Evolutionary conservation across 495 filamentous ascomycete species (phyloP).

Genomic region (Aspergillus haitiensis): DNA sequence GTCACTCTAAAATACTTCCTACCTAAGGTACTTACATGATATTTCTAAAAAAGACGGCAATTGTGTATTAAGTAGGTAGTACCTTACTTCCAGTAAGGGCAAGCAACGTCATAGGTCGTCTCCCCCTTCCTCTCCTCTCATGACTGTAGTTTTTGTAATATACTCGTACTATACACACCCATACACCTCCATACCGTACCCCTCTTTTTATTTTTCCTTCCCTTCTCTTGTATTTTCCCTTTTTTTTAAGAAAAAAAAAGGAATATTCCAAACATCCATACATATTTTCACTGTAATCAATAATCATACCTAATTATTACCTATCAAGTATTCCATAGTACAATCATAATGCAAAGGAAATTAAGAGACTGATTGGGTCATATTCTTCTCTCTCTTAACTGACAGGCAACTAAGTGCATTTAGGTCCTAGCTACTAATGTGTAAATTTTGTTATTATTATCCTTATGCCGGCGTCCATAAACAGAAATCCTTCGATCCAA

Average conservation of each 20-base stretch:
- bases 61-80: slow-evolving; percentile 1
- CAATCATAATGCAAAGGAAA: background rate
- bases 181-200: background rate
- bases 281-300: background rate
- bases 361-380: background rate
- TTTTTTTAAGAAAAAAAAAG: too few relatives aligned
- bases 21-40: background rate
- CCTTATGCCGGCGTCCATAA: slow-evolving; percentile 28
- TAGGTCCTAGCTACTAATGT: slow-evolving; percentile 14
- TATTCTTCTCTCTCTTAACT: slow-evolving; percentile 8
- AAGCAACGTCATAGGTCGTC: slow-evolving; percentile 17
- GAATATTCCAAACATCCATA: background rate
- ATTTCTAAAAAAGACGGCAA: background rate
- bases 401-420: slow-evolving; percentile 17
- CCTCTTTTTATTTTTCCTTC: slow-evolving; percentile 2
- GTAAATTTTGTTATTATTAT: slow-evolving; percentile 19
- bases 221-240: too few relatives aligned
- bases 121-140: background rate
- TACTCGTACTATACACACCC: slow-evolving; percentile 3
- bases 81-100: slow-evolving; percentile 22
- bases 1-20: background rate
- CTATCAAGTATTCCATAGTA: background rate
- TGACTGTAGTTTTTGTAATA: background rate
- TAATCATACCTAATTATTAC: background rate
- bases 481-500: slow-evolving; percentile 26